Evolutionary conservation across 371 early-diverging fungal genomes (phyloP).

Genomic region (Mortierella sp.): DNA sequence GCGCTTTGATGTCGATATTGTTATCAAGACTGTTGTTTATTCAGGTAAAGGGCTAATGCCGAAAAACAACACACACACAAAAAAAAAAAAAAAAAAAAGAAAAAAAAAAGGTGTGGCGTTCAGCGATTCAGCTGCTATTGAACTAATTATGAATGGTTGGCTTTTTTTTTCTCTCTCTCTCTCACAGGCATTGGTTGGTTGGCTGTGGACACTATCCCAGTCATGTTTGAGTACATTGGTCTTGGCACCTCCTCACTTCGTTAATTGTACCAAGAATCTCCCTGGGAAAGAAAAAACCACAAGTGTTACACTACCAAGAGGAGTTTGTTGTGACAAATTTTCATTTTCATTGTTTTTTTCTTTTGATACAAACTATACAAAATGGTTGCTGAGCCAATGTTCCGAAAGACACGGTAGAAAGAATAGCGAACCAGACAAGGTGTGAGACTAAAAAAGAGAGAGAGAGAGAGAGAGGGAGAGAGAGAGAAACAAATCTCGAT

Average conservation of each 20-base stretch:
- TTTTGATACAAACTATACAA: no score
- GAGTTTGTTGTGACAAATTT: no score
- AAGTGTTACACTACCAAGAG: not conserved
- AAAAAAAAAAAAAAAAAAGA: not conserved
- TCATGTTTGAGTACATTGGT: constrained; percentile 60
- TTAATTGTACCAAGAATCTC: not conserved
- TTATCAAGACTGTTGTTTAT: constrained; percentile 75
- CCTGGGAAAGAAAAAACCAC: not conserved
- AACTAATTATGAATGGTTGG: not conserved
- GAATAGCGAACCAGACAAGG: not conserved
- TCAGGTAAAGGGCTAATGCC: constrained; percentile 55
- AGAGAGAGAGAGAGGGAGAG: not conserved
- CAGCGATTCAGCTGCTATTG: not conserved
- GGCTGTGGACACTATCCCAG: constrained; percentile 60
- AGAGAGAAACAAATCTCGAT: not conserved
- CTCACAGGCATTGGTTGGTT: constrained; percentile 62
- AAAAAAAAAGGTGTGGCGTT: not conserved
- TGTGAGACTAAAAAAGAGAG: not conserved
- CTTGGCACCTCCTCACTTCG: constrained; percentile 26
- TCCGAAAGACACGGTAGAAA: not conserved
- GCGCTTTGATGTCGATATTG: constrained; percentile 74
- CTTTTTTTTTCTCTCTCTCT: not conserved
- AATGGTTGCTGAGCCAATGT: no score
- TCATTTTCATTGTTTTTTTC: no score
- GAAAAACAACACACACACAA: not conserved